Conservation (phyloP, 2,329 filamentous ascomycete genomes). For the Aspergillus quadrilineatus region DNA sequence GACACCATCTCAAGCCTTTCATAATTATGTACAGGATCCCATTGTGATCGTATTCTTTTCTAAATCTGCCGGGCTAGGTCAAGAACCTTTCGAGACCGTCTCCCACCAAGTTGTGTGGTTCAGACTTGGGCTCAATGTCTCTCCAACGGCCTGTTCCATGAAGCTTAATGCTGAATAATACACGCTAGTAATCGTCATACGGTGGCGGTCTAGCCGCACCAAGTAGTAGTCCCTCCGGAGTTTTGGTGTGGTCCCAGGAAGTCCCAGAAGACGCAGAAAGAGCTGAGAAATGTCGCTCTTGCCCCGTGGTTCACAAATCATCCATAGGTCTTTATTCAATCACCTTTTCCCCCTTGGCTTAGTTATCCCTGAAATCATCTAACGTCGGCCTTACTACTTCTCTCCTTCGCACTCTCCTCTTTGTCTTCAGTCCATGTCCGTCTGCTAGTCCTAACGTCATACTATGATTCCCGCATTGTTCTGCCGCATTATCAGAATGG, state of each 20-base stretch:
- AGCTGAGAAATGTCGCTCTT: not conserved
- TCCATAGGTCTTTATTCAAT: not conserved
- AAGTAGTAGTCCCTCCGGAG: not conserved
- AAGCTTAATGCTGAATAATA: constrained; percentile 3
- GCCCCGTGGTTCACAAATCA: not conserved
- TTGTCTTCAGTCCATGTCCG: constrained; percentile 2
- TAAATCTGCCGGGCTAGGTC: not conserved
- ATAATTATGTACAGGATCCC: too few relatives aligned
- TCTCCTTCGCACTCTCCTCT: not conserved
- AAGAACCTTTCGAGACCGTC: not conserved
- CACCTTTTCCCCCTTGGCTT: not conserved
- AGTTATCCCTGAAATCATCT: not conserved
- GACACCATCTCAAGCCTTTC: too few relatives aligned
- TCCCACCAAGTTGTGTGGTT: not conserved
- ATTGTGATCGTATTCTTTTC: too few relatives aligned
- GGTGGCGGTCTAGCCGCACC: not conserved
- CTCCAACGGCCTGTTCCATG: not conserved
- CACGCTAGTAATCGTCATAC: constrained; percentile 6
- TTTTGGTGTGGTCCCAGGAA: not conserved
- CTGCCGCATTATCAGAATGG: constrained; percentile 10
- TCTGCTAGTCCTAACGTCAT: constrained; percentile 1
- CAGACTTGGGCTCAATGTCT: not conserved
- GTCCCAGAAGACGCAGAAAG: not conserved
- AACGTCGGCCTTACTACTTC: not conserved
- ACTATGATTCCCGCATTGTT: constrained; percentile 7